Evolutionary conservation across 441 rosid genomes (phyloP).

Genomic region (Populus hybrid): DNA sequence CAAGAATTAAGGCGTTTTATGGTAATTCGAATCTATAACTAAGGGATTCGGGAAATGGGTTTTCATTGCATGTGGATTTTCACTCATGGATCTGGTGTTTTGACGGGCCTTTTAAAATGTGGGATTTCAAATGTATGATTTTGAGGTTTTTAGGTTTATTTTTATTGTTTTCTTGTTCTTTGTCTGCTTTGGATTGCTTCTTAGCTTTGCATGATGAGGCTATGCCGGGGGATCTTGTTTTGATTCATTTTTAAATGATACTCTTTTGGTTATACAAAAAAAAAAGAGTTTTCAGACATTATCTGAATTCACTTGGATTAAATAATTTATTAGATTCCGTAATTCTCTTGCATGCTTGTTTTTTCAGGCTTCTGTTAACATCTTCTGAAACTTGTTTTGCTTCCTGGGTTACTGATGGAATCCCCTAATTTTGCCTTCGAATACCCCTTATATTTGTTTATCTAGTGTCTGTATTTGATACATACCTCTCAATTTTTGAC

Average conservation of each 20-base stretch:
- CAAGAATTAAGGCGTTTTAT: conserved; percentile 1
- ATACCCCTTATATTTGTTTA: not conserved
- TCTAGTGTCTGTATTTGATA: not conserved
- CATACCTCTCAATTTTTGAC: not conserved
- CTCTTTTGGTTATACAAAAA: not conserved
- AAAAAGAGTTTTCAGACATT: not conserved
- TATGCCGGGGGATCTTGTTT: not conserved
- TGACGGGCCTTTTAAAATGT: conserved; percentile 5
- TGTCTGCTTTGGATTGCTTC: not conserved
- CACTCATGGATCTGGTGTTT: conserved; percentile 36
- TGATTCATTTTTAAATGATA: not conserved
- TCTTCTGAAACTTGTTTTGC: not conserved
- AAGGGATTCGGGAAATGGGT: conserved; percentile 20
- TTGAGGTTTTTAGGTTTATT: not conserved
- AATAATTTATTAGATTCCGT: not conserved
- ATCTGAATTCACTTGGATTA: not conserved
- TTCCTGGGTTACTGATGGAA: not conserved
- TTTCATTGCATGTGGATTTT: conserved; percentile 48
- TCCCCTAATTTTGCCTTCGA: not conserved
- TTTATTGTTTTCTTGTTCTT: not conserved
- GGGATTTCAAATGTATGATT: conserved; percentile 14
- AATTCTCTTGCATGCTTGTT: not conserved
- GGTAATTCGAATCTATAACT: conserved; percentile 9
- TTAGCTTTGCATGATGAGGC: not conserved
- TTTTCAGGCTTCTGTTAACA: not conserved